phyloP scores from a whole-genome alignment of 805 yeast species.

The Monosporozyma siamensis region DNA sequence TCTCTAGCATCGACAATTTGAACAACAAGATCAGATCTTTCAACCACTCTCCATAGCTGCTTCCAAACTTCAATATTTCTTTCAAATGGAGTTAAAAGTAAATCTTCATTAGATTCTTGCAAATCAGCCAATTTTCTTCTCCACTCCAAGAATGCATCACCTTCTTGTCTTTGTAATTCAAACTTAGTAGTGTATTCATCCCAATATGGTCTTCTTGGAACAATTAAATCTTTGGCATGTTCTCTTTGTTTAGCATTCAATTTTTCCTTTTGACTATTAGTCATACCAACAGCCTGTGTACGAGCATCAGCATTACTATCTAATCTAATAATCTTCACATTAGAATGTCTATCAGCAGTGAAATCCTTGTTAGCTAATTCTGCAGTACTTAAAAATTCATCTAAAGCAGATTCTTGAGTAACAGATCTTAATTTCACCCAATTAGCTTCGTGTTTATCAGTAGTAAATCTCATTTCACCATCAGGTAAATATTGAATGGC shows the following conservation, averaged over 20 bases:
- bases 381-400: conserved; percentile 91
- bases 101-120: conserved; percentile 69
- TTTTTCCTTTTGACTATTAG: conserved; percentile 55
- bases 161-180: conserved; percentile 79
- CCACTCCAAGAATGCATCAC: conserved; percentile 88
- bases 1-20: conserved; percentile 97
- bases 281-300: conserved; percentile 50
- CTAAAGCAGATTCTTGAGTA: conserved; percentile 87
- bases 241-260: conserved; percentile 54
- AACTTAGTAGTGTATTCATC: conserved; percentile 54
- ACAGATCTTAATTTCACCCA: conserved; percentile 91
- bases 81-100: conserved; percentile 90
- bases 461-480: conserved; percentile 83
- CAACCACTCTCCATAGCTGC: conserved; percentile 96
- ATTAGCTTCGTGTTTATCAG: conserved; percentile 70
- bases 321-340: conserved; percentile 74
- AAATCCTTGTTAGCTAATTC: conserved; percentile 94
- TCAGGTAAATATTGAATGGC: conserved; percentile 66
- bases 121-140: conserved; percentile 78
- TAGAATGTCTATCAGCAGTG: conserved; percentile 78
- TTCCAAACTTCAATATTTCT: conserved; percentile 97
- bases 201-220: conserved; percentile 94
- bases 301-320: conserved; percentile 38
- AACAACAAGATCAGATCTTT: conserved; percentile 85
- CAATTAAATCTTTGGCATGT: conserved; percentile 63